phyloP scores from a whole-genome alignment of 257 asterid genomes.

The Capsicum pubescens region DNA sequence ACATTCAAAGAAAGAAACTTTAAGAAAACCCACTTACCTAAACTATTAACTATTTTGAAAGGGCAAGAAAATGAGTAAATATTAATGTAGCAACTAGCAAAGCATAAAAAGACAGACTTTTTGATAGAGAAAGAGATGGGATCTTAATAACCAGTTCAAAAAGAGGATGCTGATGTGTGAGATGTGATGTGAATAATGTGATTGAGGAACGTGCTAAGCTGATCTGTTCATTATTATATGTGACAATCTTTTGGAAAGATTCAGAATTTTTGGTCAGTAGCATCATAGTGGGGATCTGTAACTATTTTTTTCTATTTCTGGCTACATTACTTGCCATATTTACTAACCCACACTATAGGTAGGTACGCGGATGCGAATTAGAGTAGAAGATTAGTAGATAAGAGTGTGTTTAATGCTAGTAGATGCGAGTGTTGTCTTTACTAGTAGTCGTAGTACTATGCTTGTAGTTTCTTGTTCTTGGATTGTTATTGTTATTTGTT shows the following conservation, averaged over 20 bases:
- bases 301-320: neutral
- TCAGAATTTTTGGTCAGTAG: conserved; percentile 11
- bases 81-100: neutral
- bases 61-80: neutral
- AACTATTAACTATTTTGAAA: neutral
- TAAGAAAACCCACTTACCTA: neutral
- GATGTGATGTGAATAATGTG: neutral
- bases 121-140: conserved; percentile 9
- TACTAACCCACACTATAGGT: neutral
- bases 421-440: no score
- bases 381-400: no score
- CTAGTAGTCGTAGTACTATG: no score
- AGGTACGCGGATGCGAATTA: no score
- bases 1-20: conserved; percentile 17
- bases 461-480: no score
- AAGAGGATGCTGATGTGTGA: neutral
- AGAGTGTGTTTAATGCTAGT: no score
- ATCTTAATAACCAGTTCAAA: conserved; percentile 18
- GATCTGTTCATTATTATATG: conserved; percentile 42
- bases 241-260: neutral
- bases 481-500: no score
- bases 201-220: conserved; percentile 59
- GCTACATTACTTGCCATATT: neutral
- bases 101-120: neutral
- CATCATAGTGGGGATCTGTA: neutral